phyloP scores from a whole-genome alignment of 75 land plant species.

The Cryptomeria japonica region DNA sequence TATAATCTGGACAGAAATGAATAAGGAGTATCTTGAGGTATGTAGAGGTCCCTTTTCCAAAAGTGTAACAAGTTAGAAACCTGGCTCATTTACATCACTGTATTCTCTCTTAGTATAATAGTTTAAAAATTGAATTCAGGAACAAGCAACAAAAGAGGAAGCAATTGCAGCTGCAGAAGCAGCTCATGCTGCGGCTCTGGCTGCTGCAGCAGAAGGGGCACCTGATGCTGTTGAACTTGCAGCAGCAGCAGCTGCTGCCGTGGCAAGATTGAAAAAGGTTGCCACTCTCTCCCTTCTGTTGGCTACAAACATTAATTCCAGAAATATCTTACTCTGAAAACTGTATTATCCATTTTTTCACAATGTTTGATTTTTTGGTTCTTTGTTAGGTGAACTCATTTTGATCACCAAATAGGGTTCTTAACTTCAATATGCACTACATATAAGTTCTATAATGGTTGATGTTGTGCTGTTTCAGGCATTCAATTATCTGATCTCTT shows the following conservation, averaged over 20 bases:
- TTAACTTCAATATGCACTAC: background rate
- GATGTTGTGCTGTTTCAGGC: too few relatives aligned
- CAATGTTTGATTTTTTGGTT: background rate
- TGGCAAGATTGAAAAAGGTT: constrained; percentile 85
- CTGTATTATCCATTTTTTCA: background rate
- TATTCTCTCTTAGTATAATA: background rate
- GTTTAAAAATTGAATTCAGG: constrained; percentile 43
- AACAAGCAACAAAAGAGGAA: constrained; percentile 85
- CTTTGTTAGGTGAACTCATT: background rate
- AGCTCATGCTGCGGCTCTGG: constrained; percentile 54
- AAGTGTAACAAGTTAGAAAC: background rate
- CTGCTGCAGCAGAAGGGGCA: constrained; percentile 48
- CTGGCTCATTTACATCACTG: background rate
- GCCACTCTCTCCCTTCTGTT: background rate
- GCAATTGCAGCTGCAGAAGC: constrained; percentile 72
- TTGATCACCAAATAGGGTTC: background rate
- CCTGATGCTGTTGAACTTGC: constrained; percentile 66
- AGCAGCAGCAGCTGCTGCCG: constrained; percentile 71
- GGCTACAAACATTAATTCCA: background rate
- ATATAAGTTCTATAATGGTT: too few relatives aligned
- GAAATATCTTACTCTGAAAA: background rate
- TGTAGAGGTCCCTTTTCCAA: background rate
- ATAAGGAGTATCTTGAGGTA: constrained; percentile 92
- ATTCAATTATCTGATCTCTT: too few relatives aligned
- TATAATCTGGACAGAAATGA: constrained; percentile 94